These are phyloP conservation scores for Nicotiana attenuata DNA, from an alignment of 257 asterid genomes.

Conservation along the genomic window DNA sequence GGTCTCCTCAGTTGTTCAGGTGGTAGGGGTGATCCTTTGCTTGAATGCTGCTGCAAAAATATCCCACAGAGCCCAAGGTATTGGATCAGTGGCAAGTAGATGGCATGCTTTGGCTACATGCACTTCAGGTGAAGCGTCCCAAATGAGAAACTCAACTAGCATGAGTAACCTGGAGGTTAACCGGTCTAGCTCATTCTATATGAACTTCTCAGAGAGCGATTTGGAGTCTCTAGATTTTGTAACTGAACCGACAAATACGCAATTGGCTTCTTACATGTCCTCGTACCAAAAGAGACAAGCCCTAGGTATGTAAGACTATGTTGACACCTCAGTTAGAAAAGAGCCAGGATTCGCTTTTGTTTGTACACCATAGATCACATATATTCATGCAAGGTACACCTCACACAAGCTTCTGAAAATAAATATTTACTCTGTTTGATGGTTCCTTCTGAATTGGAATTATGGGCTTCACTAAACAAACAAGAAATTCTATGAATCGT, in stretches of 20 bases:
- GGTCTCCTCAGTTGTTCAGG: constrained; percentile 69
- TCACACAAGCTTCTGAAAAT: not conserved
- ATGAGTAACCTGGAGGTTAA: constrained; percentile 27
- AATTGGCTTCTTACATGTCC: constrained; percentile 56
- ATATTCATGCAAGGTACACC: not conserved
- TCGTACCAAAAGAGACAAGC: constrained; percentile 81
- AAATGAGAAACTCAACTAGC: constrained; percentile 36
- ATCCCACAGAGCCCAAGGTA: constrained; percentile 75
- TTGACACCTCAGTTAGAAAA: not conserved
- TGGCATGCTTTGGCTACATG: constrained; percentile 78
- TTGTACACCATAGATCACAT: not conserved
- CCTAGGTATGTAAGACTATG: constrained; percentile 47
- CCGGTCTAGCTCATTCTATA: constrained; percentile 19
- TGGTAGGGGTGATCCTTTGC: constrained; percentile 62
- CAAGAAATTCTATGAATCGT: not conserved
- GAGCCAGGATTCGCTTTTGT: not conserved
- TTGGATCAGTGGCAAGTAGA: constrained; percentile 58
- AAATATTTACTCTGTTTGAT: not conserved
- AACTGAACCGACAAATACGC: constrained; percentile 43
- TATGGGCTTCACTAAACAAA: not conserved
- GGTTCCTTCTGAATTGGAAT: not conserved
- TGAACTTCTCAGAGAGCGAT: constrained; percentile 58
- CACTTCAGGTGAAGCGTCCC: constrained; percentile 38
- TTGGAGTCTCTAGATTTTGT: constrained; percentile 61
- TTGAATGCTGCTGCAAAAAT: constrained; percentile 74